phyloP scores from a whole-genome alignment of 2,329 filamentous ascomycete species.

The Cercospora brassicicola region DNA sequence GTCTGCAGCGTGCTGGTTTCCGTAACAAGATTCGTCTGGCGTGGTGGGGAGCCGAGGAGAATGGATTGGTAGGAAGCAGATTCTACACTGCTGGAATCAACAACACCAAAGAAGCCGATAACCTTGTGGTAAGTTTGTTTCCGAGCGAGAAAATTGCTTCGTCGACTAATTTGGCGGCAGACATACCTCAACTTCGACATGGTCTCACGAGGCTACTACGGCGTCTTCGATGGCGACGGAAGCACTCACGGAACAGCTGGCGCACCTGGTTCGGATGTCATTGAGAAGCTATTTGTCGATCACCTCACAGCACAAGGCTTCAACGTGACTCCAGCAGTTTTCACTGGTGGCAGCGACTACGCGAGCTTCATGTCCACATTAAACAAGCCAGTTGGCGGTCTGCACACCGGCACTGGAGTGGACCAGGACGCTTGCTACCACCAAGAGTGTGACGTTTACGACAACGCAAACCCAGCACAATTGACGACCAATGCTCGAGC shows the following conservation, averaged over 20 bases:
- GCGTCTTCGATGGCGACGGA: slow-evolving; percentile 45
- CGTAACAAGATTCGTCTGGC: slow-evolving; percentile 68
- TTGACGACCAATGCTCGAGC: slow-evolving; percentile 16
- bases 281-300: slow-evolving; percentile 24
- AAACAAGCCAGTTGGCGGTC: slow-evolving; percentile 24
- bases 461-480: slow-evolving; percentile 48
- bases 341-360: slow-evolving; percentile 26
- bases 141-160: slow-evolving; percentile 40
- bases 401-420: slow-evolving; percentile 38
- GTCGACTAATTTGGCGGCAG: slow-evolving; percentile 49
- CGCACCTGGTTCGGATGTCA: slow-evolving; percentile 21
- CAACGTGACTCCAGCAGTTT: slow-evolving; percentile 25
- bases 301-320: slow-evolving; percentile 22
- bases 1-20: slow-evolving; percentile 68
- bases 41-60: slow-evolving; percentile 65
- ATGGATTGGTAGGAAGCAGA: slow-evolving; percentile 59
- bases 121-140: slow-evolving; percentile 66
- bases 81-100: slow-evolving; percentile 51
- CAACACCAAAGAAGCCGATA: slow-evolving; percentile 54
- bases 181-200: slow-evolving; percentile 44
- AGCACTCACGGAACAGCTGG: slow-evolving; percentile 20
- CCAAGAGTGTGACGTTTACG: slow-evolving; percentile 39
- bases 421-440: slow-evolving; percentile 45
- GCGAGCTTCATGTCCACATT: slow-evolving; percentile 24
- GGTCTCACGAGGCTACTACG: slow-evolving; percentile 7